Conservation (phyloP, 2,329 filamentous ascomycete species). For the Clonostachys chloroleuca region DNA sequence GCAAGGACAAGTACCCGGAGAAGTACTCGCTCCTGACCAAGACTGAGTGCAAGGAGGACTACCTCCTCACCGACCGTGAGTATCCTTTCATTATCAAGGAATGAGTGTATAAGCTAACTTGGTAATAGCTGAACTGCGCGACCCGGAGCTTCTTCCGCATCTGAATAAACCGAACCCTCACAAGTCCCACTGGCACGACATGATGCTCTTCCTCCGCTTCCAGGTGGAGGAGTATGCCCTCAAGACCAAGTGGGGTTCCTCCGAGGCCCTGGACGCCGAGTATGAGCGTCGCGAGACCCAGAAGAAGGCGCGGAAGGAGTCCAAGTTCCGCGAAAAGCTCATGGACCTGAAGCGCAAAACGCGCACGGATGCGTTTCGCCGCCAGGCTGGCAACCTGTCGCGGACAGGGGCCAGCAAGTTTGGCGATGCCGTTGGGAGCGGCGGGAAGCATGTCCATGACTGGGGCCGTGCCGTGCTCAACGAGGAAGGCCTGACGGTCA, state of each 20-base stretch:
- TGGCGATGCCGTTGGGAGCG: conserved; percentile 68
- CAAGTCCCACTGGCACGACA: conserved; percentile 94
- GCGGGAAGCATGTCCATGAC: conserved; percentile 79
- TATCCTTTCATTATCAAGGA: conserved; percentile 10
- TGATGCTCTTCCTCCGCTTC: conserved; percentile 93
- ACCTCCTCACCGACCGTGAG: conserved; percentile 86
- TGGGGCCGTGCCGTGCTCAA: conserved; percentile 71
- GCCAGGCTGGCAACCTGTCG: conserved; percentile 59
- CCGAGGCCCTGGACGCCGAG: conserved; percentile 82
- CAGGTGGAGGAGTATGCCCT: conserved; percentile 96
- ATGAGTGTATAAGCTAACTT: neutral
- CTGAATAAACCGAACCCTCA: conserved; percentile 89
- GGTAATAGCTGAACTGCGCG: conserved; percentile 76
- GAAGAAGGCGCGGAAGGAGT: conserved; percentile 82
- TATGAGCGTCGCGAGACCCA: conserved; percentile 75
- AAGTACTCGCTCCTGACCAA: conserved; percentile 96
- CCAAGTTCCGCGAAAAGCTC: conserved; percentile 86
- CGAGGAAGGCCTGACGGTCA: conserved; percentile 70
- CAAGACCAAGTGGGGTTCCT: conserved; percentile 82
- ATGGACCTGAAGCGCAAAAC: conserved; percentile 91
- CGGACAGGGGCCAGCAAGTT: conserved; percentile 55
- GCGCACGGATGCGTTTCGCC: conserved; percentile 80
- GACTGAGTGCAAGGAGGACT: conserved; percentile 93
- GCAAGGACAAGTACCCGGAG: conserved; percentile 86
- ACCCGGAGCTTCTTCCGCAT: conserved; percentile 81